A percentile compares a stretch with the other conserved stretches of the same genome.
Evolutionary conservation across 768 basidiomycete genomes (phyloP).

Genomic region (Podaxis sp.): DNA sequence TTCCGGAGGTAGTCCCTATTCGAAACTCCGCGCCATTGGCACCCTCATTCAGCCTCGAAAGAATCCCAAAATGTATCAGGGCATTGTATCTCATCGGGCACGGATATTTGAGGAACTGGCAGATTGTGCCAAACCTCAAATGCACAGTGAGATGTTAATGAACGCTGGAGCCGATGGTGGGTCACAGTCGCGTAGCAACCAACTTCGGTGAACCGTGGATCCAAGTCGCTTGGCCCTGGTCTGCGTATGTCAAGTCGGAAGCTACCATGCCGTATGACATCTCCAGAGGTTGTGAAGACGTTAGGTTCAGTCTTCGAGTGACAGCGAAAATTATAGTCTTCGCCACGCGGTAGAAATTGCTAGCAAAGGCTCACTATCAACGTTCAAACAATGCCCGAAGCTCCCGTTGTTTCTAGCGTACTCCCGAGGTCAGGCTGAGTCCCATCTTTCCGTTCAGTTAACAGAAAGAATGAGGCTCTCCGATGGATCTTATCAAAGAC

Average conservation of each 20-base stretch:
- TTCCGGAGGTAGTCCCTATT: background rate
- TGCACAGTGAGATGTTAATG: background rate
- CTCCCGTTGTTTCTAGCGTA: background rate
- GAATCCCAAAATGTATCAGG: background rate
- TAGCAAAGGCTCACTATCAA: background rate
- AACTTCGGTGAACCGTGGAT: background rate
- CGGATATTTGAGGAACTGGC: background rate
- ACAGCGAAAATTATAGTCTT: slow-evolving; percentile 9
- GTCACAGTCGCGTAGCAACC: slow-evolving; percentile 7
- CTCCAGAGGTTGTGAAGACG: background rate
- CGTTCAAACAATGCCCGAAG: background rate
- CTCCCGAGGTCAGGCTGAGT: background rate
- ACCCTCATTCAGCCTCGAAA: background rate
- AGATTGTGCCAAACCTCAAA: slow-evolving; percentile 3
- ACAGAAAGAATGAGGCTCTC: background rate
- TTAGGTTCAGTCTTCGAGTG: background rate
- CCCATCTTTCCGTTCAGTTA: background rate
- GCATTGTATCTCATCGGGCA: background rate
- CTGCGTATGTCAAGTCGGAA: background rate
- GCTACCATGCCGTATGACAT: background rate
- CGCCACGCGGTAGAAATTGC: background rate
- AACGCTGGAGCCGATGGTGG: background rate
- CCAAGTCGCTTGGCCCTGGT: background rate
- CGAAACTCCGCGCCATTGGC: background rate
- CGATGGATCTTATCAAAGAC: background rate